Evolutionary conservation across 441 rosid species (phyloP), one percentile per base, ranked within the genome.

Genomic region (Euphorbia schlechtendalii): DNA sequence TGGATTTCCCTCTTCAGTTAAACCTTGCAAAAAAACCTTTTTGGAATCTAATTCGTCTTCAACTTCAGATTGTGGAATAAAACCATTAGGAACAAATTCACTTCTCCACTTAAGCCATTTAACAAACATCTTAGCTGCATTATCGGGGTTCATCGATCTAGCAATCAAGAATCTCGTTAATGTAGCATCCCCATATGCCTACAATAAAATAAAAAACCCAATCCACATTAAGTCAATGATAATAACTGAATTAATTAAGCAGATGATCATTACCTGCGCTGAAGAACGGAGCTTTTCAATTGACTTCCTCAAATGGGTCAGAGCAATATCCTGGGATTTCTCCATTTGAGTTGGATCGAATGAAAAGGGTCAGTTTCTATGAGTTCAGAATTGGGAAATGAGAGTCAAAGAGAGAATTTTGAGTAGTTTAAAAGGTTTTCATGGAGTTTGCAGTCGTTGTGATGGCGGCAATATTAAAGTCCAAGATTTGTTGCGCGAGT

Each of bases 21-120:
- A 72, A 41, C 81, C 88, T 69, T 86, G 98, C 76, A 93, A 74
- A 76, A 61, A 88, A 3, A 72, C 13, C 81, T 88, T 93, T 65
- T 66, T 77, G 1, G 77, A 38, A 36, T 70, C 84, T 78, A 93
- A 68, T 66, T 88, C 95, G 67, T 81, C 81, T 3, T 62, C 65
- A 41, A 92, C 76, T 79, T 92, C 96, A 5, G 85, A 82, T 0
- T 85, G 96, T 27, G 83, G 24, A 59, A 92, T 73, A 65, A 73
- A 75, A 46, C 90, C 96, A 72, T 73, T 69, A 15, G 92, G 88
- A 62, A 83, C 87, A 72, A 82, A 74, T 55, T 81, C 48, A 45
- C 79, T 70, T 79, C 96, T 92, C 96, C 98, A 89, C 13, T 85
- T 81, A 72, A 69, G 86, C 90, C 96, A 92, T 66, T 84, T 82